These are phyloP conservation scores for Fragaria ananassa DNA, from an alignment of 306 rosid species.

Conservation along the genomic window DNA sequence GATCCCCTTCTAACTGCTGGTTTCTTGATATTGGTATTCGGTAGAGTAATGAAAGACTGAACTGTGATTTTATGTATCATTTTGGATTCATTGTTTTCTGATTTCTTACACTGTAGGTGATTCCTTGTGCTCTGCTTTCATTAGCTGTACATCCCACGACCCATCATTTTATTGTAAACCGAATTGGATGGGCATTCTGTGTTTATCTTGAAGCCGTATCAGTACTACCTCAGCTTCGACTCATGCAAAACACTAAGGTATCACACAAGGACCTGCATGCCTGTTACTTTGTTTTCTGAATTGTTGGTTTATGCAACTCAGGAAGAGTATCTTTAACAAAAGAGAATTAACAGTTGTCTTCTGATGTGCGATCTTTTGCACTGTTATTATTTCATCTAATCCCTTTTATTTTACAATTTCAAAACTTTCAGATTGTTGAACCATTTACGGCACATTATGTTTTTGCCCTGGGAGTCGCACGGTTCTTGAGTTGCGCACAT, in stretches of 20 bases:
- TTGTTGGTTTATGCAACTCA: not conserved
- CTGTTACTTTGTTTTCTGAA: not conserved
- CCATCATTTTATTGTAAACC: constrained; percentile 45
- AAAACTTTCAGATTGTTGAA: constrained; percentile 60
- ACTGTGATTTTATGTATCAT: not conserved
- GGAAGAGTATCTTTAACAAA: not conserved
- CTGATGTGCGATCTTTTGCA: not conserved
- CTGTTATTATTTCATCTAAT: not conserved
- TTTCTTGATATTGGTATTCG: not conserved
- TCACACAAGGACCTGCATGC: not conserved
- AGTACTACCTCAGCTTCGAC: constrained; percentile 69
- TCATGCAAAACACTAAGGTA: constrained; percentile 81
- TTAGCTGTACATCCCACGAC: constrained; percentile 65
- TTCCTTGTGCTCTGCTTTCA: constrained; percentile 59
- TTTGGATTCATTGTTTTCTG: not conserved
- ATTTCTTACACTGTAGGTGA: constrained; percentile 35
- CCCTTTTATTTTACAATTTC: constrained; percentile 3
- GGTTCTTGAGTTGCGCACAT: constrained; percentile 88
- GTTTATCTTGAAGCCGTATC: constrained; percentile 88
- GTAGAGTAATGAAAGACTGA: not conserved
- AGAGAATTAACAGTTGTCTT: not conserved
- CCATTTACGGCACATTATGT: constrained; percentile 82
- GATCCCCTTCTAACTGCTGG: not conserved
- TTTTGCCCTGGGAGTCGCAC: constrained; percentile 75
- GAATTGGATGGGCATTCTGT: constrained; percentile 75